Evolutionary conservation across 257 asterid species (phyloP), one percentile per base, ranked within the genome.

Genomic region (Nicotiana noctiflora): DNA sequence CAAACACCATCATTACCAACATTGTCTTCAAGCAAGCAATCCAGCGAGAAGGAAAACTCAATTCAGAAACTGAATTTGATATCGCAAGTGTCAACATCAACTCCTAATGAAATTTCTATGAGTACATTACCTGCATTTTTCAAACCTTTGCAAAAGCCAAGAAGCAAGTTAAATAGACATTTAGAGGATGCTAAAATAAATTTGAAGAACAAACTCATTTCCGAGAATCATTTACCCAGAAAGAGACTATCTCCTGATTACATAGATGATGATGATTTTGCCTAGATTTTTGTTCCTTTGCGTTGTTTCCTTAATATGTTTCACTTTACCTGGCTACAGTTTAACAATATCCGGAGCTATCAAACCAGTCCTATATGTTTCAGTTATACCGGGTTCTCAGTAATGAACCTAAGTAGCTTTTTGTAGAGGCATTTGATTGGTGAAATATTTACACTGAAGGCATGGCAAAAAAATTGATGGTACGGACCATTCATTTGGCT

Each of bases 201-300:
- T 27, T 25, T 37, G 34, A 82, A 80, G 21, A 84, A 88, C 72
- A 83, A 27, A 79, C 72, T 84, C 56, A 81, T 87, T 49, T 83
- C 85, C 61, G 78, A 77, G 74, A 82, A 86, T 81, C 89, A 83
- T 64, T 84, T 85, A 68, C 89, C 93, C 80, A 82, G 84, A 81
- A 90, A 87, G 81, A 88, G 85, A 76, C 52, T 80, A 60, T 85
- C 90, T 82, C 88, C 89, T 80, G 82, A 68, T 74, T 84, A 49
- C 84, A 52, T 83, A 60, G 72, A 67, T 65, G 92, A 92, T 79
- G 95, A 92, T 78, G 98, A 95, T 89, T 95, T 92, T 82, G 88
- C 68, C 40, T 93, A 91, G 85, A 79, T 80, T 13, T 72, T 72
- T 12, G 37, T 21, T 51, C 37, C 32, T 40, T 12, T 37, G 32